These are phyloP conservation scores for Hyphodiscus sp. DNA, from an alignment of 2,329 filamentous ascomycete genomes.

Conservation along the genomic window DNA sequence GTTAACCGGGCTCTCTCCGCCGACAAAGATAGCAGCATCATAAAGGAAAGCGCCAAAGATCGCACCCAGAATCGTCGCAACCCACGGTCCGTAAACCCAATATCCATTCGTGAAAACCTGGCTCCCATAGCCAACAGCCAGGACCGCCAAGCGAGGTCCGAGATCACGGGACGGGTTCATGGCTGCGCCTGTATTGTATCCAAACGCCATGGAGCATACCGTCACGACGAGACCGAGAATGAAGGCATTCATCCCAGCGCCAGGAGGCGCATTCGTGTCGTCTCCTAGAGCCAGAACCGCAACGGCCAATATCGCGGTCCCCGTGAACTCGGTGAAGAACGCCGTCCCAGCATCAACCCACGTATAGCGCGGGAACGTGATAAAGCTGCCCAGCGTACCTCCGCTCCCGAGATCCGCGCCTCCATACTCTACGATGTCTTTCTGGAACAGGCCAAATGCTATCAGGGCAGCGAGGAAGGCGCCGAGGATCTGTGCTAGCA, in stretches of 20 bases:
- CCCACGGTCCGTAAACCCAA: conserved; percentile 38
- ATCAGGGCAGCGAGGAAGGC: conserved; percentile 43
- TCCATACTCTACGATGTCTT: conserved; percentile 30
- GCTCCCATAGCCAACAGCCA: conserved; percentile 38
- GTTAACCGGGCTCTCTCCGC: conserved; percentile 44
- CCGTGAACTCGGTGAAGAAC: conserved; percentile 43
- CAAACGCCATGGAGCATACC: conserved; percentile 34
- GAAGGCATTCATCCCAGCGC: conserved; percentile 45
- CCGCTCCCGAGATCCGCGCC: conserved; percentile 19
- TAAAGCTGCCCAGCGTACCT: conserved; percentile 35
- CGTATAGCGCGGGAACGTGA: conserved; percentile 36
- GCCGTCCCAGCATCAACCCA: conserved; percentile 34
- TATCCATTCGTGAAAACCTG: conserved; percentile 36
- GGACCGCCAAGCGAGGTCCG: conserved; percentile 40
- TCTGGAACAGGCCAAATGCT: conserved; percentile 38
- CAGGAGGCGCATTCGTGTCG: conserved; percentile 40
- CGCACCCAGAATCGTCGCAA: conserved; percentile 32
- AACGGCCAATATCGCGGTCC: conserved; percentile 34
- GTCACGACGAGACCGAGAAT: conserved; percentile 40
- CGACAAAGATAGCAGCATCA: conserved; percentile 44
- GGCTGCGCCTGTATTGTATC: conserved; percentile 40
- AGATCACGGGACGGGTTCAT: conserved; percentile 45
- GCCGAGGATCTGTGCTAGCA: conserved; percentile 44
- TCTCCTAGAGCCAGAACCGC: conserved; percentile 40
- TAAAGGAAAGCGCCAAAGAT: conserved; percentile 42